Evolutionary conservation across 202 grass and related monocot species (phyloP), one percentile per base, ranked within the genome.

Genomic region (Bolboschoenoplectus hybrid): DNA sequence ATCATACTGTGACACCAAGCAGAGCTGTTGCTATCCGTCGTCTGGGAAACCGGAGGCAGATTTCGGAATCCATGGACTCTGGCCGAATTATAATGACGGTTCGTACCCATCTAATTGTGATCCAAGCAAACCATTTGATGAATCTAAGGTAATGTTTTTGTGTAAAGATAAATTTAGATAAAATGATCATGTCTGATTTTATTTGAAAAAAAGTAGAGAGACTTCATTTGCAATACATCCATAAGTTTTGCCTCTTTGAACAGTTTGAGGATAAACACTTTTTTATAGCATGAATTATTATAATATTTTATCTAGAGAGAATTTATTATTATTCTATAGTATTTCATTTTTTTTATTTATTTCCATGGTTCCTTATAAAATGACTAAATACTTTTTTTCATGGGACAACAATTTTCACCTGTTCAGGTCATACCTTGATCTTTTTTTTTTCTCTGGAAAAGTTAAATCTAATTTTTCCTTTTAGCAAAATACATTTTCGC

Each of bases 11-110:
- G 93, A 97, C 87, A 93, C 95, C 3, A 91, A 39, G 78, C 80
- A 92, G 81, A 95, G 93, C 84, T 97, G 95, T 83, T 97, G 95
- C 89, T 97, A 93, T 84, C 95, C 95, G 10, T 64, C 1, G 32
- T 87, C 91, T 69, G 95, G 95, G 55, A 97, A 97, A 89, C 95
- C 95, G 36, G 76, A 74, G 76, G 89, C 93, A 3, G 93, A 95
- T 86, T 97, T 97, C 63, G 95, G 95, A 56, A 97, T 97, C 91
- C 95, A 97, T 43, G 95, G 95, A 3, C 87, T 97, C 9, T 97
- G 95, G 95, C 95, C 95, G 16, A 97, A 97, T 89, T 85, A 94
- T 79, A 75, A 95, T 51, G 95, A 95, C 47, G 95, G 95, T 1
- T 76, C 93, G 2, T 97, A 95, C 82, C 95, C 95, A 12, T 91